Evolutionary conservation across 2,329 filamentous ascomycete species (phyloP).

Genomic region (Metarhizium robertsii): DNA sequence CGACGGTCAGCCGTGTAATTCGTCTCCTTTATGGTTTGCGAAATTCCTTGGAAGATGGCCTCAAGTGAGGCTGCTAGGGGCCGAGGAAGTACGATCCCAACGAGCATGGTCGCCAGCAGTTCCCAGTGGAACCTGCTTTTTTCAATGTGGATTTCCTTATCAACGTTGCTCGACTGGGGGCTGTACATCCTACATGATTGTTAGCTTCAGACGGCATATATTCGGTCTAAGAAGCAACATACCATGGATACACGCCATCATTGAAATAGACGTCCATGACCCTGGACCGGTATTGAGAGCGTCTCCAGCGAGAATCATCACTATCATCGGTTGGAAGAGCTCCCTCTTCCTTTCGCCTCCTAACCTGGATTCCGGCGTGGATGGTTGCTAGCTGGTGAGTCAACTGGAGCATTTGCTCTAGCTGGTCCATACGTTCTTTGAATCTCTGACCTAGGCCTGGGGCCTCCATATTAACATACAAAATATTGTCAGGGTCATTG

Average conservation of each 20-base stretch:
- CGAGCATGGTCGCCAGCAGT: neutral
- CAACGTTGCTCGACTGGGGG: neutral
- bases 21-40: neutral
- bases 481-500: slow-evolving; percentile 1
- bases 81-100: neutral
- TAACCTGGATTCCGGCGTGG: slow-evolving; percentile 3
- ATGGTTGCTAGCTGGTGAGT: slow-evolving; percentile 6
- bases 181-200: neutral
- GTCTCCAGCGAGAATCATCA: neutral
- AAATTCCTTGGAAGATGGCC: neutral
- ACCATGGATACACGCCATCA: neutral
- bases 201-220: neutral
- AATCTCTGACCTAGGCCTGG: neutral
- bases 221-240: neutral
- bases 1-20: neutral
- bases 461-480: slow-evolving; percentile 1
- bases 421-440: neutral
- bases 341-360: slow-evolving; percentile 2
- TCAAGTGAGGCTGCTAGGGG: neutral
- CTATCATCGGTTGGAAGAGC: neutral
- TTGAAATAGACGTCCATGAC: neutral
- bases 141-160: neutral
- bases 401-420: slow-evolving; percentile 5
- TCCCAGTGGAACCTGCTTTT: neutral
- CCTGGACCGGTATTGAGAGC: neutral